A percentile compares a stretch with the other conserved stretches of the same genome.
phyloP scores from a whole-genome alignment of 169 alveolate species.

The Plasmodium fragile region DNA sequence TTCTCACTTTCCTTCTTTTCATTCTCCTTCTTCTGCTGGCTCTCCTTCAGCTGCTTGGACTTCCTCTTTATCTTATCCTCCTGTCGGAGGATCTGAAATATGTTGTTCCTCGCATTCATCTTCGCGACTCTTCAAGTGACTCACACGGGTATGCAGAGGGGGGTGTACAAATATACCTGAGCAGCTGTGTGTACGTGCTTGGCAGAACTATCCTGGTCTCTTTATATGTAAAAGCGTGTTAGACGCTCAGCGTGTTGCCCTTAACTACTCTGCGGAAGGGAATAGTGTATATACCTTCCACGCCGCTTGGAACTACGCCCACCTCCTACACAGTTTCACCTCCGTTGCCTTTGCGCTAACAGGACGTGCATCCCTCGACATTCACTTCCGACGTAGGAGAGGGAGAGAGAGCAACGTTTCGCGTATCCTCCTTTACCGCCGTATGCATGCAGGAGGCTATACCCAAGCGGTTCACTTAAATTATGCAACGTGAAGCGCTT shows the following conservation, averaged over 20 bases:
- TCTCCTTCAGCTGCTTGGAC: constrained; percentile 35
- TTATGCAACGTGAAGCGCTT: background rate
- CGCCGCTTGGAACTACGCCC: background rate
- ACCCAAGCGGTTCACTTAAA: background rate
- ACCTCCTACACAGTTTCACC: background rate
- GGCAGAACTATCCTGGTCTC: background rate
- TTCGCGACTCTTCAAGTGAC: background rate
- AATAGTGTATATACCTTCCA: background rate
- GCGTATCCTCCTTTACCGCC: background rate
- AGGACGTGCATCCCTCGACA: background rate
- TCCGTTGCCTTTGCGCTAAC: background rate
- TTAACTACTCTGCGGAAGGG: background rate
- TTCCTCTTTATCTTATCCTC: constrained; percentile 63
- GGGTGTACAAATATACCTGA: background rate
- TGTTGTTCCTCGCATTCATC: constrained; percentile 40
- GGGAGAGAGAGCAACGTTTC: background rate
- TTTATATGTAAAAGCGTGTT: too few relatives aligned
- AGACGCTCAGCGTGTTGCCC: background rate
- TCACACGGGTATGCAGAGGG: background rate
- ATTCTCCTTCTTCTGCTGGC: constrained; percentile 28
- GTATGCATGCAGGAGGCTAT: background rate
- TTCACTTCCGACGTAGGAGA: background rate
- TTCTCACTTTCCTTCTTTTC: constrained; percentile 45
- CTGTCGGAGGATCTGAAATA: constrained; percentile 36
- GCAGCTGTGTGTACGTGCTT: background rate